These are phyloP conservation scores for Peterozyma toletana DNA, from an alignment of 805 yeast genomes.

Conservation along the genomic window DNA sequence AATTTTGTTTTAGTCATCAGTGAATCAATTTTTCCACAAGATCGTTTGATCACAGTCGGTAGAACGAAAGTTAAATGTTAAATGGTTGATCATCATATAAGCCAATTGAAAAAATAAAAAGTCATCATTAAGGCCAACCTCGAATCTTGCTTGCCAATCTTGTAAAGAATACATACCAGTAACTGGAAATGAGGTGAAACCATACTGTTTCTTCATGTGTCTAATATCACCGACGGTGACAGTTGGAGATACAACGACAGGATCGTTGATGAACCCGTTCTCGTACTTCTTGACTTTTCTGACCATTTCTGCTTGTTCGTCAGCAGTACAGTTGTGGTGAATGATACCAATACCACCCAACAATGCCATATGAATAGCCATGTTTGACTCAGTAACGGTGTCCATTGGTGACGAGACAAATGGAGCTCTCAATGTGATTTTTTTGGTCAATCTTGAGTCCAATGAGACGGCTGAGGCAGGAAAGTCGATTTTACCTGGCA, in stretches of 20 bases:
- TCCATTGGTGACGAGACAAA: slow-evolving; percentile 99
- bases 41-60: slow-evolving; percentile 95
- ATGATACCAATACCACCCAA: slow-evolving; percentile 98
- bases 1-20: slow-evolving; percentile 22
- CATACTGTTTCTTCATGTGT: slow-evolving; percentile 60
- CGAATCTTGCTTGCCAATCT: background rate
- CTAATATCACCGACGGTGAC: slow-evolving; percentile 78
- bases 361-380: slow-evolving; percentile 98
- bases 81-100: slow-evolving; percentile 46
- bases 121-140: background rate
- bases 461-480: slow-evolving; percentile 72
- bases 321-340: slow-evolving; percentile 95
- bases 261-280: slow-evolving; percentile 95
- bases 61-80: slow-evolving; percentile 95
- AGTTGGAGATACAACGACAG: slow-evolving; percentile 74
- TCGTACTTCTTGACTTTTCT: slow-evolving; percentile 93
- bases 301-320: slow-evolving; percentile 98
- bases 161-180: slow-evolving; percentile 79
- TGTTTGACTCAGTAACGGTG: slow-evolving; percentile 93
- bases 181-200: slow-evolving; percentile 98
- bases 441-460: slow-evolving; percentile 86
- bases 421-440: slow-evolving; percentile 86
- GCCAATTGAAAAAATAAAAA: slow-evolving; percentile 1
- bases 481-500: slow-evolving; percentile 92
- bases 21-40: slow-evolving; percentile 69